These are phyloP conservation scores for Flaveria brownii DNA, from an alignment of 129 eudicot genomes.

Conservation along the genomic window DNA sequence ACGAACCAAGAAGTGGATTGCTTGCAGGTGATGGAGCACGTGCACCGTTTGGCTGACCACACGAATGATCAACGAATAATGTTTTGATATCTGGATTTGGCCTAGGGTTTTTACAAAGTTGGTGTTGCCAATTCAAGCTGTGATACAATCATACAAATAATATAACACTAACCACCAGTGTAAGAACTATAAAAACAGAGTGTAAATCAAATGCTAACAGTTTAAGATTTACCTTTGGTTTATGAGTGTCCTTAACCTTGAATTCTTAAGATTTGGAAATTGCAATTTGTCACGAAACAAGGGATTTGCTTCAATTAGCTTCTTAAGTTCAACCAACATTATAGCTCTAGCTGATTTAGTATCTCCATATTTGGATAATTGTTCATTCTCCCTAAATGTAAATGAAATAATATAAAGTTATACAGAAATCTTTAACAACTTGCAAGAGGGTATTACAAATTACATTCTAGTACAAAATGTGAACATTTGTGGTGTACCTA, in stretches of 20 bases:
- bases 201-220: constrained; percentile 4
- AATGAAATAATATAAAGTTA: neutral
- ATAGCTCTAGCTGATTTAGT: constrained; percentile 87
- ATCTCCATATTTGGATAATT: constrained; percentile 87
- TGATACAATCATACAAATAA: constrained; percentile 15
- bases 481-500: constrained; percentile 49
- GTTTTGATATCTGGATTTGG: constrained; percentile 95
- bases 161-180: constrained; percentile 19
- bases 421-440: neutral
- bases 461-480: neutral
- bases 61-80: constrained; percentile 84
- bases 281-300: constrained; percentile 84
- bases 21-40: constrained; percentile 89
- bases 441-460: neutral
- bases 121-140: constrained; percentile 97
- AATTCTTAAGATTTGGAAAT: constrained; percentile 79
- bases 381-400: constrained; percentile 77
- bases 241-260: constrained; percentile 80
- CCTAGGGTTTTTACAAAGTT: constrained; percentile 87
- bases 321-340: constrained; percentile 89
- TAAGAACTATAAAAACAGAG: neutral
- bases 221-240: constrained; percentile 65
- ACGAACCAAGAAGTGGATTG: constrained; percentile 75
- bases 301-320: constrained; percentile 92
- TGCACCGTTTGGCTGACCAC: constrained; percentile 88